Evolutionary conservation across 306 rosid species (phyloP), one percentile per base, ranked within the genome.

Genomic region (Sicyos edulis): DNA sequence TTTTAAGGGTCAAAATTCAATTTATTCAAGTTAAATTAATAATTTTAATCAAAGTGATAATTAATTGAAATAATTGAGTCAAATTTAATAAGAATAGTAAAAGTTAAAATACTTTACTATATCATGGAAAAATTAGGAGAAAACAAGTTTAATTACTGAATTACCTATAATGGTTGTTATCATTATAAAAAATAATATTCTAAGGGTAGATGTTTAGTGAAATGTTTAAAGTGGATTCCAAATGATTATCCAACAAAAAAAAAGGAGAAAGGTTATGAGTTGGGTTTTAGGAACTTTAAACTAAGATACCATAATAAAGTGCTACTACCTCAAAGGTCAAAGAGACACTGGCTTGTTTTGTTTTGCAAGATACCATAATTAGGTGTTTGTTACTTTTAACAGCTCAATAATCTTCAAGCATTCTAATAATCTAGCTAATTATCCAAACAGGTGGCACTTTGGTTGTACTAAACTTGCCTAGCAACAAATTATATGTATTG

Each of bases 301-400:
- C 53, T 42, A n/a, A n/a, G n/a, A n/a, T n/a, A n/a, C 19, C 54
- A 21, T 22, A 42, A 20, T 65, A 15, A 65, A 44, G 72, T 67
- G 72, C 19, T 50, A 22, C 26, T 19, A 65, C 0, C 19, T 4
- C 2, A 42, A 65, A 29, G 74, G 19, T 42, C 10, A 65, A 65
- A 29, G 71, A 78, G 74, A 78, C 61, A 47, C 34, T 16, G 77
- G 60, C 70, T 73, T 67, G 40, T 67, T 67, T 64, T 67, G 78
- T 37, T 21, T 32, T 50, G 75, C 65, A 78, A 66, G 71, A 66
- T 67, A 34, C 49, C 78, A 66, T 73, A 21, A 73, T 64, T 14
- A 55, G 74, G 56, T 20, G 45, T 19, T 62, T 72, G 49, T 59
- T 37, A 51, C 3, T 57, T 56, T 17, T 5, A 40, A 69, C 45